Evolutionary conservation across 2,329 filamentous ascomycete genomes (phyloP).

Genomic region (Colletotrichum sp.): DNA sequence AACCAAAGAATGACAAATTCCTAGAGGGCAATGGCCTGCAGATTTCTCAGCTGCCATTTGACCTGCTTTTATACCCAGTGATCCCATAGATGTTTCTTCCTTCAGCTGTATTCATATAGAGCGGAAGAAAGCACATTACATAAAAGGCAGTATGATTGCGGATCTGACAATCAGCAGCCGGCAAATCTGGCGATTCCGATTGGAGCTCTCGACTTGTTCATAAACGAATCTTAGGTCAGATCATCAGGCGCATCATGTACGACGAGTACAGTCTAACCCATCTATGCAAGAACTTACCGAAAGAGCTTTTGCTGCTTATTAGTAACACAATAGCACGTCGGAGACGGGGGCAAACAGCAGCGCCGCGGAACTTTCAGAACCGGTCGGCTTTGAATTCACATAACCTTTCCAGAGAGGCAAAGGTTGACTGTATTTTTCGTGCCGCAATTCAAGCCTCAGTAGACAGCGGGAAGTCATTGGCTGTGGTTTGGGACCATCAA

Average conservation of each 20-base stretch:
- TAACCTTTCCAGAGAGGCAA: background rate
- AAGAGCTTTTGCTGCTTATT: background rate
- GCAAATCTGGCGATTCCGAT: background rate
- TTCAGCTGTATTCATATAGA: fast-evolving
- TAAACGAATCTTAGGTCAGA: fast-evolving
- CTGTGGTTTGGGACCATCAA: background rate
- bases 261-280: fast-evolving
- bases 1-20: too few species aligned
- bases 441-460: background rate
- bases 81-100: fast-evolving
- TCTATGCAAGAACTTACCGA: fast-evolving
- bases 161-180: background rate
- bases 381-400: too few species aligned
- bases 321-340: fast-evolving
- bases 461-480: fast-evolving
- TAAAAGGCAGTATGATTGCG: background rate
- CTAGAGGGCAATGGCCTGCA: too few species aligned
- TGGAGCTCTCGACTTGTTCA: background rate
- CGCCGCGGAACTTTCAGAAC: background rate
- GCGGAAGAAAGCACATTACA: background rate
- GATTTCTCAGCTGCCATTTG: background rate
- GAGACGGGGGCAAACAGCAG: background rate
- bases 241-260: background rate
- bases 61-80: background rate
- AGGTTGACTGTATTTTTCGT: background rate